Conservation (phyloP, 2,329 filamentous ascomycete genomes). For the Colletotrichum eremochloae region DNA sequence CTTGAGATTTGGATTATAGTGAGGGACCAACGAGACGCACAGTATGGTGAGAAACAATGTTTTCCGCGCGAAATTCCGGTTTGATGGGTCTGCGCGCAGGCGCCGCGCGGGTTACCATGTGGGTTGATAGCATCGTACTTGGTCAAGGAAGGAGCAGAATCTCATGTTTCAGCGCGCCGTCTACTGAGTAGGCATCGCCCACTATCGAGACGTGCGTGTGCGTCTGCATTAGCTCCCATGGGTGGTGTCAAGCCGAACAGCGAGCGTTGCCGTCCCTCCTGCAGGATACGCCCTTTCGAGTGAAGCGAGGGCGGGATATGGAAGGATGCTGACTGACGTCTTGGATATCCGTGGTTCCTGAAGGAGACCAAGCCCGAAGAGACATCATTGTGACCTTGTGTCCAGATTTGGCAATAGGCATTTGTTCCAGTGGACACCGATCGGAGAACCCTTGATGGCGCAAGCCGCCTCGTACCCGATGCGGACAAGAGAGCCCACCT, state of each 20-base stretch:
- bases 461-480: conserved; percentile 7
- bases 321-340: conserved; percentile 21
- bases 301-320: conserved; percentile 16
- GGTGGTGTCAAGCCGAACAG: conserved; percentile 10
- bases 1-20: not conserved
- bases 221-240: conserved; percentile 26
- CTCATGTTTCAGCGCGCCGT: conserved; percentile 8
- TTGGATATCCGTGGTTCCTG: conserved; percentile 7
- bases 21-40: not conserved
- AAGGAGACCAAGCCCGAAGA: not conserved
- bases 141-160: not conserved
- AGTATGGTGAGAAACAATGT: not conserved
- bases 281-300: not conserved
- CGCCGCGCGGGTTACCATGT: conserved; percentile 5
- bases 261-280: conserved; percentile 5
- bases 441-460: not conserved
- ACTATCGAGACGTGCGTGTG: conserved; percentile 33
- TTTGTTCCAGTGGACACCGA: not conserved
- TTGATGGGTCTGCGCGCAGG: conserved; percentile 6
- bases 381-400: not conserved
- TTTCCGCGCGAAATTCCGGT: not conserved
- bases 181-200: not conserved
- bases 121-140: not conserved
- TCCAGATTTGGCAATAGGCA: not conserved
- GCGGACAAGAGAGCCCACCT: conserved; percentile 1